Percentiles rank a stretch among this genome's conserved stretches.
Conservation (phyloP, 2,329 filamentous ascomycete species). For the Colletotrichum limetticola region DNA sequence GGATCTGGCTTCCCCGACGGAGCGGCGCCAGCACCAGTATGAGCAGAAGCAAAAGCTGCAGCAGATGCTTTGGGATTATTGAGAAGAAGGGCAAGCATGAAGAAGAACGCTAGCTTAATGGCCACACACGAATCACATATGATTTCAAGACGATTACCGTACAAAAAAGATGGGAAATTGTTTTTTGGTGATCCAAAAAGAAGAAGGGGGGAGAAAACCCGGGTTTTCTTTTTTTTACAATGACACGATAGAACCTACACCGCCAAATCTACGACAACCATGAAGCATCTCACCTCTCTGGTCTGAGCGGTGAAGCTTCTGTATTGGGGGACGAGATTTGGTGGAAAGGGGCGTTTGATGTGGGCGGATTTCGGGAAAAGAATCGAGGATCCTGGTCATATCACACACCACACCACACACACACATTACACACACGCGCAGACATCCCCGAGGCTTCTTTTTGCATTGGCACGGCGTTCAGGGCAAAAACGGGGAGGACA, state of each 20-base stretch:
- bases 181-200: not conserved
- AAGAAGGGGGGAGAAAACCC: not conserved
- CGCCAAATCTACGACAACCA: not conserved
- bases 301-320: not conserved
- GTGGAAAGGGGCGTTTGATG: not conserved
- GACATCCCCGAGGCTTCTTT: conserved; percentile 26
- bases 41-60: not conserved
- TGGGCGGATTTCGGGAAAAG: not conserved
- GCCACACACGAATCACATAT: not conserved
- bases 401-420: not conserved
- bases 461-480: conserved; percentile 37
- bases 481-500: conserved; percentile 16
- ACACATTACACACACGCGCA: not conserved
- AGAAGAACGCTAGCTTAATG: not conserved
- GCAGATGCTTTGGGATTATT: not conserved
- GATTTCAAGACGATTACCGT: not conserved
- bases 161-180: not conserved
- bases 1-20: conserved; percentile 6
- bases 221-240: not conserved
- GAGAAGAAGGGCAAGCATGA: not conserved
- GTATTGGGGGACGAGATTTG: not conserved
- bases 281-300: not conserved
- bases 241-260: conserved; percentile 4
- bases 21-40: not conserved
- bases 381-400: not conserved